These are phyloP conservation scores for Neonectria ditissima DNA, from an alignment of 2,329 filamentous ascomycete genomes.

Conservation along the genomic window DNA sequence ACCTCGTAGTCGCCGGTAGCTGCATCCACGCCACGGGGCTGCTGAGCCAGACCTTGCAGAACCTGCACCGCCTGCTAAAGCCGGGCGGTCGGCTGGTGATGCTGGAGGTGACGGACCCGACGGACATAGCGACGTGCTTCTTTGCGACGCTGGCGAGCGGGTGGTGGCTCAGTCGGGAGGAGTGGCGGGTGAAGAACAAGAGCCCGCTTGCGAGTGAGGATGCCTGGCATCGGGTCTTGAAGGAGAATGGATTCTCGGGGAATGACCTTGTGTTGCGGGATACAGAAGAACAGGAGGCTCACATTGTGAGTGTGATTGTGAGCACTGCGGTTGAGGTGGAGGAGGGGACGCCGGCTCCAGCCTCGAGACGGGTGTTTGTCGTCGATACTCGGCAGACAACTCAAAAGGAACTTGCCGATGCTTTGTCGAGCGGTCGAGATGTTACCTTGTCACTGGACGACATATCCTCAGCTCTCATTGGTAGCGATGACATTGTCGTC, in stretches of 20 bases:
- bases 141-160: not conserved
- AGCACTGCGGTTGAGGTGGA: not conserved
- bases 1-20: not conserved
- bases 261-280: not conserved
- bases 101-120: not conserved
- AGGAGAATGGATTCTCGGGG: not conserved
- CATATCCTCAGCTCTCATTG: not conserved
- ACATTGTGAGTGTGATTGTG: not conserved
- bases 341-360: not conserved
- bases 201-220: not conserved
- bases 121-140: not conserved
- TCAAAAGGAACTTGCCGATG: not conserved
- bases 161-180: not conserved
- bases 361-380: not conserved
- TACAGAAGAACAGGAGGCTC: not conserved
- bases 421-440: not conserved
- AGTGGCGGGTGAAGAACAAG: not conserved
- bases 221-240: not conserved
- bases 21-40: not conserved
- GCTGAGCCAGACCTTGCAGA: not conserved
- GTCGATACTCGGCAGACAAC: not conserved
- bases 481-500: not conserved
- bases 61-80: not conserved
- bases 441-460: not conserved
- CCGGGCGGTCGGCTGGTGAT: not conserved